These are phyloP conservation scores for Simplicillium aogashimaense DNA, from an alignment of 2,329 filamentous ascomycete genomes.

Conservation along the genomic window DNA sequence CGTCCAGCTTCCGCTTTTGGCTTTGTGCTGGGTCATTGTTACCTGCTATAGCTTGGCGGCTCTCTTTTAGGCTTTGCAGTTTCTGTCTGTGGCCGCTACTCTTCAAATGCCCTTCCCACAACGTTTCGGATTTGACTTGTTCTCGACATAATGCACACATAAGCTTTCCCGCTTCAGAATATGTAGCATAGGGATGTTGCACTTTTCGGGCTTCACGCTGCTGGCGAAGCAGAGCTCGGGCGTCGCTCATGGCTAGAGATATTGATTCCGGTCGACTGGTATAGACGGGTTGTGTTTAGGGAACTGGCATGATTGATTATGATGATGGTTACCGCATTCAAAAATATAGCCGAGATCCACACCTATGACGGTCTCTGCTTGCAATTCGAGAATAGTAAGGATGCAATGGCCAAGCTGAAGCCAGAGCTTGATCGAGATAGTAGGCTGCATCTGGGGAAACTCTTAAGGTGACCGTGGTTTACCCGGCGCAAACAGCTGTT, in stretches of 20 bases:
- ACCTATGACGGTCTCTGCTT: too few relatives aligned
- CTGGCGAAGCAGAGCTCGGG: slow-evolving; percentile 68
- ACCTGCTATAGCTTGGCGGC: slow-evolving; percentile 8
- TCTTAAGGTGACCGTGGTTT: slow-evolving; percentile 14
- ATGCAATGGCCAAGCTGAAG: slow-evolving; percentile 4
- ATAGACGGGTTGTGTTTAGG: slow-evolving; percentile 1
- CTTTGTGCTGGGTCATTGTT: slow-evolving; percentile 7
- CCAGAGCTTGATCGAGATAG: slow-evolving; percentile 1
- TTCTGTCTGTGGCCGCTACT: slow-evolving; percentile 14
- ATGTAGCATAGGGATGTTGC: slow-evolving; percentile 57
- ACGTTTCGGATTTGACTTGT: slow-evolving; percentile 52
- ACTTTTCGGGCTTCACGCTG: slow-evolving; percentile 67
- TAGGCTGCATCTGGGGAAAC: slow-evolving; percentile 2
- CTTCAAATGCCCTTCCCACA: slow-evolving; percentile 56
- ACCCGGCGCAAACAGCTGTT: slow-evolving; percentile 15
- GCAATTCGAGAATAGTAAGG: neutral
- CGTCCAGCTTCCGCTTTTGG: slow-evolving; percentile 24
- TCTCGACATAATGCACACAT: slow-evolving; percentile 58
- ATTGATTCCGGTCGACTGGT: slow-evolving; percentile 1
- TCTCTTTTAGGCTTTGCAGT: slow-evolving; percentile 8
- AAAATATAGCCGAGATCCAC: too few relatives aligned
- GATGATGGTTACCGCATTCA: too few relatives aligned
- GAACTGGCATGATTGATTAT: slow-evolving; percentile 1
- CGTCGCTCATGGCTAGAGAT: slow-evolving; percentile 55
- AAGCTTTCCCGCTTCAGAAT: slow-evolving; percentile 58